Evolutionary conservation across 768 basidiomycete species (phyloP).

Genomic region (Flagelloscypha sp.): DNA sequence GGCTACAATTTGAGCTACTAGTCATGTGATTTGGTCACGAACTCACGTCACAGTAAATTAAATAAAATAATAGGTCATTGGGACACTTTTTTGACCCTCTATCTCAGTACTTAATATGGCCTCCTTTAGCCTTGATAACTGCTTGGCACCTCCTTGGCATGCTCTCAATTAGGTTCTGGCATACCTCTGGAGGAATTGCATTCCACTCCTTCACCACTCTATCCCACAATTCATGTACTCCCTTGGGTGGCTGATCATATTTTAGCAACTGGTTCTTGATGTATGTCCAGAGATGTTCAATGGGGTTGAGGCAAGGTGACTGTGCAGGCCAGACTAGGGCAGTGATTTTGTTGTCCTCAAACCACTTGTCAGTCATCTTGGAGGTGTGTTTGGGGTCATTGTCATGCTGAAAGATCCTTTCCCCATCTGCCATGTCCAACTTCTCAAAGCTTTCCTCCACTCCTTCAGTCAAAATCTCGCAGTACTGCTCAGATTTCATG

Average conservation of each 20-base stretch:
- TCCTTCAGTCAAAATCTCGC: slow-evolving; percentile 15
- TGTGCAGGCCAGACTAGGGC: slow-evolving; percentile 16
- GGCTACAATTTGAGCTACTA: no score
- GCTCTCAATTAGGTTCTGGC: slow-evolving; percentile 10
- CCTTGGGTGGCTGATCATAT: slow-evolving; percentile 8
- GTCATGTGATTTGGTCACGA: no score
- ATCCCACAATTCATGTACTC: slow-evolving; percentile 17
- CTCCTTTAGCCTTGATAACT: slow-evolving; percentile 15
- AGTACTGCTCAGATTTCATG: slow-evolving; percentile 16
- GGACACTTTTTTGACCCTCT: no score
- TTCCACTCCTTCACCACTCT: slow-evolving; percentile 22
- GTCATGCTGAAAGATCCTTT: slow-evolving; percentile 18
- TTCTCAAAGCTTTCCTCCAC: slow-evolving; percentile 11
- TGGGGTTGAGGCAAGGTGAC: slow-evolving; percentile 22
- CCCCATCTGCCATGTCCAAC: slow-evolving; percentile 2
- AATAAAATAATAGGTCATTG: no score
- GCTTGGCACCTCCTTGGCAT: slow-evolving; percentile 14
- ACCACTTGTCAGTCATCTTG: slow-evolving; percentile 9
- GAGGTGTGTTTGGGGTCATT: slow-evolving; percentile 18
- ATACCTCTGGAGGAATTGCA: slow-evolving; percentile 8
- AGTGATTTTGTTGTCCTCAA: slow-evolving; percentile 10
- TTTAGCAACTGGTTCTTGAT: slow-evolving; percentile 8
- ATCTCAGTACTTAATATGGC: slow-evolving; percentile 18
- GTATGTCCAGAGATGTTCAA: slow-evolving; percentile 20
- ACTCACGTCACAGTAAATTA: no score